These are phyloP conservation scores for Fraxinus anomala DNA, from an alignment of 257 asterid genomes.

Conservation along the genomic window DNA sequence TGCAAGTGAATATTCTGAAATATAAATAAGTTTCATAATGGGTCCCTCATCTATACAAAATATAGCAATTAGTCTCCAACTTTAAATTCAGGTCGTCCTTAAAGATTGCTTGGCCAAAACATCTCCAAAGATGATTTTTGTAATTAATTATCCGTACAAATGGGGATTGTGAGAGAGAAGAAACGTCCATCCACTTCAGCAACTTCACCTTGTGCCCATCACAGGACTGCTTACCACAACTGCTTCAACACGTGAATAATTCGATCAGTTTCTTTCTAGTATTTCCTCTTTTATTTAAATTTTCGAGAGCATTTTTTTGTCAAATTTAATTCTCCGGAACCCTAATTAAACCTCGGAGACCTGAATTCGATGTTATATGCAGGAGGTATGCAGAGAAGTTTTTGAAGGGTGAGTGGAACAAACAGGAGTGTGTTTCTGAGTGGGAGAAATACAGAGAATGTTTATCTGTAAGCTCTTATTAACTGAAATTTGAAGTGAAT, in stretches of 20 bases:
- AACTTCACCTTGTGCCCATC: conserved; percentile 79
- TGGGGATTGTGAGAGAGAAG: conserved; percentile 62
- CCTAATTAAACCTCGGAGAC: conserved; percentile 16
- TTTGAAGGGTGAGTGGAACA: conserved; percentile 90
- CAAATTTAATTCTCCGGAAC: conserved; percentile 14
- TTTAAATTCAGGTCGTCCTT: too few species aligned
- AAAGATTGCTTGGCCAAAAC: conserved; percentile 18
- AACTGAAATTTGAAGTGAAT: neutral
- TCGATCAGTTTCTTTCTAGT: conserved; percentile 5
- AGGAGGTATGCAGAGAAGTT: conserved; percentile 91
- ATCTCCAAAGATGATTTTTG: neutral
- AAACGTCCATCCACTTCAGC: conserved; percentile 48
- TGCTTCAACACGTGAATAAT: conserved; percentile 76
- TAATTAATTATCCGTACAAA: conserved; percentile 22
- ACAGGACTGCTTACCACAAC: conserved; percentile 71
- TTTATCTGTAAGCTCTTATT: conserved; percentile 58
- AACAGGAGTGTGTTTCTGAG: conserved; percentile 69
- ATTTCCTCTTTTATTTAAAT: neutral
- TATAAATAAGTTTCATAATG: neutral
- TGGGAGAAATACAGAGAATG: conserved; percentile 86
- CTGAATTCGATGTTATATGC: conserved; percentile 10
- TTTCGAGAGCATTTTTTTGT: neutral
- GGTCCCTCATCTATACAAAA: neutral
- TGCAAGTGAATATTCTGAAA: neutral
- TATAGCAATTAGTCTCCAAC: neutral